Evolutionary conservation across 768 basidiomycete species (phyloP).

Genomic region (Suillus occidentalis): DNA sequence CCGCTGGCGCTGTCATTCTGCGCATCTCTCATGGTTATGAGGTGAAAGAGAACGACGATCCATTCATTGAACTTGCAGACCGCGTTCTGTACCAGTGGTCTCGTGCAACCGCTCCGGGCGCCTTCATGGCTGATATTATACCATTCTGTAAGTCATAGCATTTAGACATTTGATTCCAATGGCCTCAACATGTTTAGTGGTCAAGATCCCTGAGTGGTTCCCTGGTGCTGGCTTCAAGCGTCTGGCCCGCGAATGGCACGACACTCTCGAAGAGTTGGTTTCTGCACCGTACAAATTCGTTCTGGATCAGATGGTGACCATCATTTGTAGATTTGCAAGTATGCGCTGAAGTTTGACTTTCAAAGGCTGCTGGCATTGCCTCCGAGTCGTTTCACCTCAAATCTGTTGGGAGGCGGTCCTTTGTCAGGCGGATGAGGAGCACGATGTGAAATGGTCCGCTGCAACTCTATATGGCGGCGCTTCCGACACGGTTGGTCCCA

Average conservation of each 20-base stretch:
- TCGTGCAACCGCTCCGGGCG: conserved; percentile 46
- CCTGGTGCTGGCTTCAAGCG: conserved; percentile 56
- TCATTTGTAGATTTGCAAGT: background rate
- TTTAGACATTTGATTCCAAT: background rate
- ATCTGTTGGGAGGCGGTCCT: conserved; percentile 51
- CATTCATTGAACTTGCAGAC: conserved; percentile 53
- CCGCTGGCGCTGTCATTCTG: conserved; percentile 54
- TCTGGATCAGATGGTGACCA: conserved; percentile 56
- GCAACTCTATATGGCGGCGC: conserved; percentile 31
- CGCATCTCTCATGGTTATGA: conserved; percentile 56
- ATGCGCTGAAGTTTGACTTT: background rate
- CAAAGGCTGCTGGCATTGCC: conserved; percentile 52
- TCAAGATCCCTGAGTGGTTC: conserved; percentile 53
- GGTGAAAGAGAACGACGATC: conserved; percentile 51
- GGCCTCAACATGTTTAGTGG: conserved; percentile 28
- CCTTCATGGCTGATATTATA: conserved; percentile 51
- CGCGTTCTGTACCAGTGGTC: conserved; percentile 53
- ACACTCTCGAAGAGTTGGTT: conserved; percentile 55
- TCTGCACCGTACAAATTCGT: conserved; percentile 56
- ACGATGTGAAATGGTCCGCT: conserved; percentile 61
- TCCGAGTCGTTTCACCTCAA: conserved; percentile 52
- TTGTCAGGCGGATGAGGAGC: conserved; percentile 55
- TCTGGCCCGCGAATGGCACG: conserved; percentile 54
- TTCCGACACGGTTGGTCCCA: background rate
- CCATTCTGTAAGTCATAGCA: conserved; percentile 36